Base-by-base conservation (phyloP, 2,329 filamentous ascomycete species). In the Stemphylium vesicarium region DNA sequence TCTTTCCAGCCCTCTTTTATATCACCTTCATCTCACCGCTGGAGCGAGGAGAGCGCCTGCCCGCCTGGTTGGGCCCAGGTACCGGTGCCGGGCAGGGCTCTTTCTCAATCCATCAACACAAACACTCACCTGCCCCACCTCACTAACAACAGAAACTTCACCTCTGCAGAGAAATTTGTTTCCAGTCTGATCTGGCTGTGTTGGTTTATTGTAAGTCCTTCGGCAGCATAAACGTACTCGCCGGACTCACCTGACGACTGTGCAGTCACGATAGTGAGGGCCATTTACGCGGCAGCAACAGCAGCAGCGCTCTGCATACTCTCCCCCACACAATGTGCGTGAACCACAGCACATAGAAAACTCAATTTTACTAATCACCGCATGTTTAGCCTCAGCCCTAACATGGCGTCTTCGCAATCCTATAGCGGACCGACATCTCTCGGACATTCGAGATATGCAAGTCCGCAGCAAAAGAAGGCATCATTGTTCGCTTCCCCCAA, bases 391-490 rank as follows among this genome's bases (percentile, higher is more conserved):
- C 22, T 13, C 18, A 22, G 38, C 10, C 29, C 43, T 31, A 52
- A 29, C 20, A 57, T 61, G 61, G 39, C 58, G n/a, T 50, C 53
- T 7, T 37, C 31, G 2, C 43, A 53, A 29, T 26, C 20, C 3
- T 56, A 59, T 16, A 12, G n/a, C 10, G 61, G 63, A 12, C 59
- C 64, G 4, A 56, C 42, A 10, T 43, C 55, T n/a, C 58, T 66
- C n/a, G 48, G 41, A 16, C 32, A 47, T 24, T 64, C 64, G 12
- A 66, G 40, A 36, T 66, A 70, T 29, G 70, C 67, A 35, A 58
- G 53, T 46, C 53, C 63, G 2, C 33, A 33, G 12, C 26, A 18
- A 36, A 58, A 37, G 22, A 57, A 47, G 11, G 42, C 36, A 54
- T 39, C 53, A 46, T 22, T 43, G 9, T 51, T 53, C 3, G 42